phyloP scores from a whole-genome alignment of 2,329 filamentous ascomycete species.

The Xylaria sp. region DNA sequence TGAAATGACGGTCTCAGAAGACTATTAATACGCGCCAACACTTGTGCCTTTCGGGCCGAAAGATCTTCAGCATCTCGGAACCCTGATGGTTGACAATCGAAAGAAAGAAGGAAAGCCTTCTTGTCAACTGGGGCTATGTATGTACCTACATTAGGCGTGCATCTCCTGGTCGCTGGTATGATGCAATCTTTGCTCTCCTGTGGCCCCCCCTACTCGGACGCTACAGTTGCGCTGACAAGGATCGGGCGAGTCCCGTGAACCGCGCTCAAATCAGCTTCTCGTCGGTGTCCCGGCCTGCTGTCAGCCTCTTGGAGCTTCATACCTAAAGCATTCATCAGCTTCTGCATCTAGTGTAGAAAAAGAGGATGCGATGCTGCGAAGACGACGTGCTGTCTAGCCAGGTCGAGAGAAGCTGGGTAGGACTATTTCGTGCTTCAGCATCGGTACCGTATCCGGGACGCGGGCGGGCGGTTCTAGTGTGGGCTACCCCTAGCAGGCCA shows the following conservation, averaged over 20 bases:
- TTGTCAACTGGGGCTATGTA: slow-evolving; percentile 7
- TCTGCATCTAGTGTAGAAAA: too few relatives aligned
- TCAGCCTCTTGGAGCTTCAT: slow-evolving; percentile 13
- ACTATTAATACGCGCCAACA: not conserved
- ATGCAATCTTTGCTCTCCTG: not conserved
- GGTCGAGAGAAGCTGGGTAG: too few relatives aligned
- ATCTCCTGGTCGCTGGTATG: slow-evolving; percentile 1
- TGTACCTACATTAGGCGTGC: not conserved
- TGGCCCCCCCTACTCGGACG: too few relatives aligned
- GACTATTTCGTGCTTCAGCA: not conserved
- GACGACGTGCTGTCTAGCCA: too few relatives aligned
- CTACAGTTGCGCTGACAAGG: slow-evolving; percentile 14
- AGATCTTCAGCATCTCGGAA: not conserved
- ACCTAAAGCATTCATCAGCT: too few relatives aligned
- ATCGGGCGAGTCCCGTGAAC: slow-evolving; percentile 24
- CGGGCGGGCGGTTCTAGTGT: too few relatives aligned
- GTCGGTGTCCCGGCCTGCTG: slow-evolving; percentile 24
- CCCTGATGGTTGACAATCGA: not conserved
- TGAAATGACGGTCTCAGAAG: too few relatives aligned
- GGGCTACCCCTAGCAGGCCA: too few relatives aligned
- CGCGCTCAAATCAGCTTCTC: slow-evolving; percentile 27
- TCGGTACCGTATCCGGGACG: too few relatives aligned
- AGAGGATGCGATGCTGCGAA: too few relatives aligned
- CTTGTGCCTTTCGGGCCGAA: not conserved
- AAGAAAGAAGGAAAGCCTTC: not conserved